Evolutionary conservation across 2,329 filamentous ascomycete genomes (phyloP), one percentile per base, ranked within the genome.

Genomic region (Fusarium tjaetaba): DNA sequence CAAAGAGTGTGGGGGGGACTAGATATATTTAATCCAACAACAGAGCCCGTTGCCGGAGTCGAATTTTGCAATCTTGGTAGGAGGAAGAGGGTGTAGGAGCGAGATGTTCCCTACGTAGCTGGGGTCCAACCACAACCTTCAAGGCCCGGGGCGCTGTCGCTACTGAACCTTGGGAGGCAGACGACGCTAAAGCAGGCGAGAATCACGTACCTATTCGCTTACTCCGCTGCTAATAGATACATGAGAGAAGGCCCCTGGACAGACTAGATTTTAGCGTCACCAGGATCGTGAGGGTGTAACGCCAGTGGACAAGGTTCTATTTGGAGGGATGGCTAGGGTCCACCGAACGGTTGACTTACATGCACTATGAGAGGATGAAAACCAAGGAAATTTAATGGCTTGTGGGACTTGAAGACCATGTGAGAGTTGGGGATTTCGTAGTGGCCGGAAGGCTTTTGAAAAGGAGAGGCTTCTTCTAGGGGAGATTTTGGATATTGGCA

Each of bases 221-320:
- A 64, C 55, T 68, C 62, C 46, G 39, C 61, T 48, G 70, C 67
- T 43, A 64, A 73, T 71, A 67, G 59, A 52, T 73, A 70, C 70
- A 62, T 66, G 51, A 30, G 46, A 26, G 32, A 53, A 49, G 65
- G 58, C 72, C 72, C 69, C 70, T 75, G 59, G 42, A 61, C 64
- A 60, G 64, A 68, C 76, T 72, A 69, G 56, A 58, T 30, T 26
- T 63, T 77, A 77, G 76, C 75, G 72, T 67, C 64, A 59, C 71
- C 32, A 65, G 71, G 48, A 48, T 74, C 64, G 59, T 52, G 71
- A 78, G 73, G 76, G 73, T 77, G 75, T 75, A 77, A 77, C 75
- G 71, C 73, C 71, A 78, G 72, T 77, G 74, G 74, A 71, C 74
- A 75, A 69, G 76, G 72, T 70, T 75, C 66, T 48, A 62, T 62